Evolutionary conservation across 2,329 filamentous ascomycete genomes (phyloP), one percentile per base, ranked within the genome.

Genomic region (Colletotrichum siamense): DNA sequence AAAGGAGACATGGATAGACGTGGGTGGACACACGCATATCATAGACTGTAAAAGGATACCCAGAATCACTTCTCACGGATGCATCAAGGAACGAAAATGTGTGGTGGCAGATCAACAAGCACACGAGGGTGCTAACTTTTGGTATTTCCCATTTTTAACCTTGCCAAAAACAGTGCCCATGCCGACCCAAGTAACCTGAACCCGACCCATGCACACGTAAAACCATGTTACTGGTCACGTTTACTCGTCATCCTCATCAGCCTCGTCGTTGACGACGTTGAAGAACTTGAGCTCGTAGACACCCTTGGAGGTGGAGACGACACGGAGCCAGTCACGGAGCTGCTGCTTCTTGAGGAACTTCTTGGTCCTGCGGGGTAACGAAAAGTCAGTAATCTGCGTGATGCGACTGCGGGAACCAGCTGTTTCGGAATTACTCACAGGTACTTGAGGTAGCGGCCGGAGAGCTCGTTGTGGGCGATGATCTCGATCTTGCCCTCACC

Each of bases 281-380:
- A 98, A 99, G 96, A 99, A 99, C 92, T 98, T 96, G 89, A 99
- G 94, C 92, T 98, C 96, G 92, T 99, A 99, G 81, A 98, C 96
- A 87, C 97, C 96, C 91, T 96, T 96, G 88, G 95, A 96, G 87
- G 96, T 99, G 83, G 96, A 98, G 86, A 99, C 97, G 84, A 99
- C 96, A 85, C 97, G 96, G 86, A 99, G 95, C 97, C 97, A 99
- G 92, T 99, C 97, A 91, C 97, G 95, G 87, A 99, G 95, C 93
- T 99, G 96, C 92, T 98, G 95, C 95, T 99, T 99, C 96, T 99
- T 99, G 89, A 99, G 94, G 94, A 98, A 99, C 93, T 99, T 99
- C 95, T 99, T 99, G 88, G 97, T 99, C 88, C 95, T 98, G 81
- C 65, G 78, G 26, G 13, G 52, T 26, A 18, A 22, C 5, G 24